These are phyloP conservation scores for Mycena olivaceomarginata DNA, from an alignment of 768 basidiomycete species.

Conservation along the genomic window DNA sequence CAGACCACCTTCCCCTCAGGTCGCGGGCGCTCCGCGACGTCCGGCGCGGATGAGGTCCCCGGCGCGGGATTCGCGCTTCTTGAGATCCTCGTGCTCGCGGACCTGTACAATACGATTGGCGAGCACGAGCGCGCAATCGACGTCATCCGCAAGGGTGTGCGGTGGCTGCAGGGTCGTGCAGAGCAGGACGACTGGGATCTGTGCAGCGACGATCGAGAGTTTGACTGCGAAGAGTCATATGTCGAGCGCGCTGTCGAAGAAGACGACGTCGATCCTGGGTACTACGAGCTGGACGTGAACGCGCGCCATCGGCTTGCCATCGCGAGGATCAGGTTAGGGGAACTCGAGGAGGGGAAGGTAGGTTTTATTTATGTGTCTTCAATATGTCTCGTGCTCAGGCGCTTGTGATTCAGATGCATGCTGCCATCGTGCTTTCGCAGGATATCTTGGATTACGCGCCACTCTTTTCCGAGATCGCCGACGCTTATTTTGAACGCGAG, in stretches of 20 bases:
- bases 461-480: conserved; percentile 89
- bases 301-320: conserved; percentile 90
- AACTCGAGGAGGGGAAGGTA: conserved; percentile 90
- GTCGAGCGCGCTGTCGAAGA: conserved; percentile 54
- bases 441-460: conserved; percentile 87
- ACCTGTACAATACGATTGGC: conserved; percentile 84
- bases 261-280: conserved; percentile 73
- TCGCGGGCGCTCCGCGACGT: conserved; percentile 54
- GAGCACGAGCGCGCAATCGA: conserved; percentile 82
- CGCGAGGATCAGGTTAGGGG: conserved; percentile 87
- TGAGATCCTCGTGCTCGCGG: conserved; percentile 90
- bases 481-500: conserved; percentile 86
- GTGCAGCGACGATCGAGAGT: conserved; percentile 93
- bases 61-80: conserved; percentile 77
- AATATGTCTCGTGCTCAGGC: neutral
- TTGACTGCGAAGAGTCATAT: conserved; percentile 67
- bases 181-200: conserved; percentile 88
- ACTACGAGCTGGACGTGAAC: conserved; percentile 81
- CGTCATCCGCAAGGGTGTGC: conserved; percentile 82
- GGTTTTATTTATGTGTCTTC: conserved; percentile 42
- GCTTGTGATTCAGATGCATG: conserved; percentile 77
- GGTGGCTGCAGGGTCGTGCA: conserved; percentile 94
- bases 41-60: conserved; percentile 47
- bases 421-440: conserved; percentile 79
- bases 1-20: conserved; percentile 67